Evolutionary conservation across 345 rosid species (phyloP), one percentile per base, ranked within the genome.

Genomic region (Brassica napus): DNA sequence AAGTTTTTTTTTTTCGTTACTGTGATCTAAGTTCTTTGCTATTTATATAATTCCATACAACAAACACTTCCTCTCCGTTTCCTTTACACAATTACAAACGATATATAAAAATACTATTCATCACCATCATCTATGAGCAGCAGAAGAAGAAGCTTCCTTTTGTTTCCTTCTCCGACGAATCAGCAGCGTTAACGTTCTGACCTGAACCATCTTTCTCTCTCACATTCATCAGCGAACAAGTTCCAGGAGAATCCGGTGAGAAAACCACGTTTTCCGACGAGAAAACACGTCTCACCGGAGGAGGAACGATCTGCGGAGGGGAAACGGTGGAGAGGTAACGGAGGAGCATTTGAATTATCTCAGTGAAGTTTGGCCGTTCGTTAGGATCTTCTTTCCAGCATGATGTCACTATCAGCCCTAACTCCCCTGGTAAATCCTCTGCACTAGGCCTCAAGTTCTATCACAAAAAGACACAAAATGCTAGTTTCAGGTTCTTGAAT

Each of bases 331-430:
- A 86, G 72, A 95, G 90, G 82, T 86, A 90, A 65, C 67, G 88
- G 49, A 87, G 82, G 14, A 95, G 96, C 99, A 89, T 93, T 79
- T 86, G 93, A 65, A 91, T 93, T 35, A 95, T 95, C 72, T 93
- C 84, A 24, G 82, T 86, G 88, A 95, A 95, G 78, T 90, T 84
- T 1, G 99, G 98, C 30, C 99, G 83, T 61, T 88, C 86, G 75
- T 89, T 89, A 10, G 99, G 94, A 85, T 95, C 98, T 82, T 95
- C 98, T 81, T 91, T 87, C 99, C 99, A 95, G 74, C 99, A 93
- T n/a, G 98, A 89, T 14, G 96, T 89, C 59, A 95, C 93, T 0
- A 93, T 91, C 86, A 76, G 55, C 0, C 92, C 97, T 76, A 95
- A 72, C 26, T 91, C 98, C 69, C 84, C 90, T 8, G 94, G 98